Percentiles rank a stretch among this genome's conserved stretches.
Conservation (phyloP, 2,329 filamentous ascomycete genomes). For the Delphinella strobiligena region DNA sequence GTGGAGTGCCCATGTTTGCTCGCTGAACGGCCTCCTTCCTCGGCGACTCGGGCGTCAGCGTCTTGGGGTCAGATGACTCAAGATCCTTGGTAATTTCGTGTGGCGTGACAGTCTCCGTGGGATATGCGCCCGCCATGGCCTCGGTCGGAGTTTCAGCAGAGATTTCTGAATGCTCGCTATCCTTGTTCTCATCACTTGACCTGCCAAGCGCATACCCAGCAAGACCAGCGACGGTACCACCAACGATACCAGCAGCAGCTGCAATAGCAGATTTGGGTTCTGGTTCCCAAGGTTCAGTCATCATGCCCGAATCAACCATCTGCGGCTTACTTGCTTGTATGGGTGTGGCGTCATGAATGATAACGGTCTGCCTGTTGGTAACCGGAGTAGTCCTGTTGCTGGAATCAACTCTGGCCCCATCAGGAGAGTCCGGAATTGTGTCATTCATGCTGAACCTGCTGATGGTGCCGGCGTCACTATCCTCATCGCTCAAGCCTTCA, state of each 20-base stretch:
- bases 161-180: conserved; percentile 1
- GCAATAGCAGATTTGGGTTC: conserved; percentile 13
- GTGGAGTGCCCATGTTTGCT: not conserved
- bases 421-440: too few species aligned
- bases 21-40: not conserved
- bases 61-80: not conserved
- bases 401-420: too few species aligned
- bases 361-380: not conserved
- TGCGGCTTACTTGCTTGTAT: conserved; percentile 11
- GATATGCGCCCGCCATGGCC: too few species aligned
- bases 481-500: conserved; percentile 61
- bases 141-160: too few species aligned
- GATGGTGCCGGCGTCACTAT: too few species aligned
- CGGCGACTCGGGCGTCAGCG: not conserved
- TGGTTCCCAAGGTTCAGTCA: conserved; percentile 48
- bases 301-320: conserved; percentile 50
- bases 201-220: conserved; percentile 23
- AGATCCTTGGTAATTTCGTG: not conserved
- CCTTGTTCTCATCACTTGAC: conserved; percentile 6
- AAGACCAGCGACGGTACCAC: conserved; percentile 21
- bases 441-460: too few species aligned
- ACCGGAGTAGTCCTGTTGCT: too few species aligned
- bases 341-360: conserved; percentile 1
- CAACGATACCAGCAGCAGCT: conserved; percentile 17
- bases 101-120: too few species aligned